These are phyloP conservation scores for Crepidotus variabilis DNA, from an alignment of 768 basidiomycete species.

Conservation along the genomic window DNA sequence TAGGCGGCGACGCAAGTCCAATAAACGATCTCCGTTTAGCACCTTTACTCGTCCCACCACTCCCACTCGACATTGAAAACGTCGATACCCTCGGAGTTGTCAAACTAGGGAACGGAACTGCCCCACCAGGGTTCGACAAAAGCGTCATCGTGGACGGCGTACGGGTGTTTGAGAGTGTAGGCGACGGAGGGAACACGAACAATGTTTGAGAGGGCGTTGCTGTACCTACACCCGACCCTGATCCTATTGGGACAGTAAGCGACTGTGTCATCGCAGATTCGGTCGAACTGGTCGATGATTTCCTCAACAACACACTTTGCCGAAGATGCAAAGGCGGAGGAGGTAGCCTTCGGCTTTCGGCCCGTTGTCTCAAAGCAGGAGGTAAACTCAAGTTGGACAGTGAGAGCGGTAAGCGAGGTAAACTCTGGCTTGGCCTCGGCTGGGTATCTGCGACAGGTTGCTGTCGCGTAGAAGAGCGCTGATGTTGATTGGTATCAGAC, in stretches of 20 bases:
- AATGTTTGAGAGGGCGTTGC: constrained; percentile 76
- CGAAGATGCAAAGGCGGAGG: constrained; percentile 41
- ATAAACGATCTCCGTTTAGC: constrained; percentile 67
- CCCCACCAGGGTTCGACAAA: constrained; percentile 52
- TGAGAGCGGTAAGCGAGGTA: not conserved
- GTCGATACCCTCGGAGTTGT: constrained; percentile 70
- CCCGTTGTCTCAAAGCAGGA: constrained; percentile 11
- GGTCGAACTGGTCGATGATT: constrained; percentile 18
- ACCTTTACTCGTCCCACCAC: constrained; percentile 48
- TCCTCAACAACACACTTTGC: not conserved
- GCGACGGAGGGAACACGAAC: constrained; percentile 85
- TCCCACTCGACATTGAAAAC: constrained; percentile 16
- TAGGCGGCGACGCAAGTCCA: constrained; percentile 60
- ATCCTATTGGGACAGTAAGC: not conserved
- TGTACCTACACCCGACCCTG: constrained; percentile 14
- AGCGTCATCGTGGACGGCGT: constrained; percentile 84
- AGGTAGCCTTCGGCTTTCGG: constrained; percentile 9
- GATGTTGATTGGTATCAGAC: constrained; percentile 7
- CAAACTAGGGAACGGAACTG: constrained; percentile 53
- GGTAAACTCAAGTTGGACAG: not conserved
- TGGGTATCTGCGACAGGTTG: constrained; percentile 6
- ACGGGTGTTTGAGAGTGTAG: constrained; percentile 43
- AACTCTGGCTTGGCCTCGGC: not conserved
- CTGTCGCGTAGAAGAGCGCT: not conserved
- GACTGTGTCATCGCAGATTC: constrained; percentile 28